phyloP scores from a whole-genome alignment of 139 green algal species.

The Desmodesmus armatus region DNA sequence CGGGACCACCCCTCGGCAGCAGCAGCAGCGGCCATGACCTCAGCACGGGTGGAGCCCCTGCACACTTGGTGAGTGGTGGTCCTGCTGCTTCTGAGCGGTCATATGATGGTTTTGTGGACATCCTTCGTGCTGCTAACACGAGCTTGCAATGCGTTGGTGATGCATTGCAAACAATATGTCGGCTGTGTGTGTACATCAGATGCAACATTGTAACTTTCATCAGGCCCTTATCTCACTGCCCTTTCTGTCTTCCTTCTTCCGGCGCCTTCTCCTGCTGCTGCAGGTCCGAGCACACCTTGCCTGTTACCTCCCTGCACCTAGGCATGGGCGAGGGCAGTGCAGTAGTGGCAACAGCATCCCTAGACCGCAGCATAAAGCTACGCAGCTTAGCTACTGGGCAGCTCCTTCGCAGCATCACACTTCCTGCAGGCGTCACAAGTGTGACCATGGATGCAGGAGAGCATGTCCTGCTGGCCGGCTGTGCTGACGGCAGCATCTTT shows the following conservation, averaged over 20 bases:
- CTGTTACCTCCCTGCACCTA: constrained; percentile 75
- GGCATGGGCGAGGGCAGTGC: constrained; percentile 63
- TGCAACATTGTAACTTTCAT: too few relatives aligned
- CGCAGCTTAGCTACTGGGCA: constrained; percentile 65
- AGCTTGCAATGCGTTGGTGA: too few relatives aligned
- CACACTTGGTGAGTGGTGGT: constrained; percentile 71
- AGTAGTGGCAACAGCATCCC: constrained; percentile 72
- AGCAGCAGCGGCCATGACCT: not conserved
- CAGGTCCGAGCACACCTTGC: constrained; percentile 89
- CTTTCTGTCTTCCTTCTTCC: too few relatives aligned
- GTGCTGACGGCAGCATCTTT: constrained; percentile 83
- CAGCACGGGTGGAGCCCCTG: constrained; percentile 59
- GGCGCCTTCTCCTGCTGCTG: not conserved
- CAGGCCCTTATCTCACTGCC: too few relatives aligned
- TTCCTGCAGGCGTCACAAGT: constrained; percentile 71
- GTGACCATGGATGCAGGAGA: constrained; percentile 79
- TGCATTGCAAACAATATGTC: too few relatives aligned
- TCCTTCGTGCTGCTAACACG: too few relatives aligned
- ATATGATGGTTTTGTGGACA: too few relatives aligned
- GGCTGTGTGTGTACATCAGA: too few relatives aligned
- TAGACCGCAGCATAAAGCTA: constrained; percentile 85
- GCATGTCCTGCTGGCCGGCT: constrained; percentile 81
- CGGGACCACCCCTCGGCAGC: not conserved
- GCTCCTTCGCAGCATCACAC: constrained; percentile 66
- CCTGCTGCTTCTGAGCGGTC: too few relatives aligned